Base-by-base conservation (phyloP, 805 yeast genomes). In the Saturnispora ahearnii region DNA sequence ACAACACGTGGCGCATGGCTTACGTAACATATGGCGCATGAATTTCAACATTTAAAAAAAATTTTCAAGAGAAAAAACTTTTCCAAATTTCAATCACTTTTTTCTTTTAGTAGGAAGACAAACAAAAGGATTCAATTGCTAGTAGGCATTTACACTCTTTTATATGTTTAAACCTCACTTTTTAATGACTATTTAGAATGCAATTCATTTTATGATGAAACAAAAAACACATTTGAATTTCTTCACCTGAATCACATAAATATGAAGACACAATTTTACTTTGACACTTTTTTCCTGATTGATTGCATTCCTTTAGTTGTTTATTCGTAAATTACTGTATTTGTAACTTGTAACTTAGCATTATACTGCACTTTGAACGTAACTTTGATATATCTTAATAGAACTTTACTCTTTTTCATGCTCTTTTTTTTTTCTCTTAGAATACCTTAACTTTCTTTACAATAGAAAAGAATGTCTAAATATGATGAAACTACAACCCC, bases 401-500 rank as follows among this genome's bases (percentile, higher is more conserved):
- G 29, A 26, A 6, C 29, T 32, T 11, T 32, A 8, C 5, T 13
- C 18, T n/a, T 13, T 33, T 33, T 15, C n/a, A 10, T 37, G 9
- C 41, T 11, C 22, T 38, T 38, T 38, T 15, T 38, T 15, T 32
- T 33, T 33, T 13, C 21, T 31, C 11, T 26, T 31, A 31, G 24
- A 1, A 22, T 40, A 22, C 18, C 18, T 18, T 18, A 18, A 18
- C 18, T 2, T 18, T 18, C 18, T 46, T 11, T 6, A 8, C 6
- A 28, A 22, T 36, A 11, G 5, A 3, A 38, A 12, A 7, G 18
- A 24, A 38, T 22, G 29, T n/a, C 26, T 29, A 54, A 59, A 42
- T 52, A 60, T 43, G 63, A 62, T 21, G 58, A 57, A 28, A 44
- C 49, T 9, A 51, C 51, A 5, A 60, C 63, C 2, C 89, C 90